Base-by-base conservation (phyloP, 1,284 basidiomycete species). In the Stereum hirsutum region DNA sequence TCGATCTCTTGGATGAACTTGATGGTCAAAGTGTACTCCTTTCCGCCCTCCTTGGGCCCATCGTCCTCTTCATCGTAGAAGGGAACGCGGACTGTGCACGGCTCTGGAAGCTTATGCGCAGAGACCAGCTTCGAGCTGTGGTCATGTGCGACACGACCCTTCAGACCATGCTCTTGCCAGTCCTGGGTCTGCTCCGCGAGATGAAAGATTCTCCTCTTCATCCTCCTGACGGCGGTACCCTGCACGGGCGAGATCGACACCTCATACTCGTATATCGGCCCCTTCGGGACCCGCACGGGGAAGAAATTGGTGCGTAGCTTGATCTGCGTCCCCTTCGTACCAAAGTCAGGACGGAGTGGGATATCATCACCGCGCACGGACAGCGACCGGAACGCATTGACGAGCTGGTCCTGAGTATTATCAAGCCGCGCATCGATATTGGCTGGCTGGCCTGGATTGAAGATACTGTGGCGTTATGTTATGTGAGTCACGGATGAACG, bases 251-350 rank as follows among this genome's bases (percentile, higher is more conserved):
- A 60, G 26, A 87, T 76, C 2, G 68, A 53, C 7, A 88, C 72
- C 48, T 81, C 75, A 50, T 89, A 89, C 49, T 89, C 85, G 53
- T 69, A 75, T 8, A 86, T 52, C 1, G 76, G 70, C 0, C 66
- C 71, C 41, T 77, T 75, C 1, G 79, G 78, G 14, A 84, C 62
- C 32, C 66, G 67, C 15, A 89, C 67, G 1, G 84, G 76, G 61
- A 88, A 88, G 64, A 80, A 86, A 51, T 89, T 89, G 11, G 83
- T 68, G 11, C 85, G 75, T 30, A 89, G 64, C 49, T 72, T 80
- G 59, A 87, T 75, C 25, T 59, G 48, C 10, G 43, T 69, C 6
- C 86, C 86, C 1, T 51, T 53, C 0, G 65, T 78, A 4, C 86
- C 87, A 56, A 77, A 84, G 45, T 69, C 78, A 12, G 82, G 83